phyloP scores from a whole-genome alignment of 2,329 filamentous ascomycete species.

The Hypoxylon sp. region DNA sequence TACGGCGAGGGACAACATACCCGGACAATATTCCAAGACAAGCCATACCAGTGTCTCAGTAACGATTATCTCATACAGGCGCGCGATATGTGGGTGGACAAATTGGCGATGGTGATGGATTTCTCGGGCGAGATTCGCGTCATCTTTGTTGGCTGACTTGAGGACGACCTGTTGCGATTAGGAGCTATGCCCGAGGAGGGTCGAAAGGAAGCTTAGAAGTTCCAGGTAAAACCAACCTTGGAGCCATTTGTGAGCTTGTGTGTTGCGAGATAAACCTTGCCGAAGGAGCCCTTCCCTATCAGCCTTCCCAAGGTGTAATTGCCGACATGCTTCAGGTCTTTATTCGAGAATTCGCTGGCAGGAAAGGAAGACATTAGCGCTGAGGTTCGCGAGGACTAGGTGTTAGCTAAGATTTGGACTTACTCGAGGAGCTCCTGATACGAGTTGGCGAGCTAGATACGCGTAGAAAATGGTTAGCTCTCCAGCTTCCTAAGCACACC shows the following conservation, averaged over 20 bases:
- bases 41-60: slow-evolving; percentile 96
- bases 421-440: slow-evolving; percentile 97
- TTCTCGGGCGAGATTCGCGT: slow-evolving; percentile 94
- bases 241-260: slow-evolving; percentile 99
- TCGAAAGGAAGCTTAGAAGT: slow-evolving; percentile 14
- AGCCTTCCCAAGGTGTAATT: slow-evolving; percentile 93
- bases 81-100: slow-evolving; percentile 95
- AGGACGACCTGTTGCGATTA: slow-evolving; percentile 82
- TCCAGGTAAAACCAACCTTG: slow-evolving; percentile 74
- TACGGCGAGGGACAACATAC: slow-evolving; percentile 61
- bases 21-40: slow-evolving; percentile 95
- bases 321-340: slow-evolving; percentile 91
- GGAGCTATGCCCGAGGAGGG: slow-evolving; percentile 13
- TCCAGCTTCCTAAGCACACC: not conserved
- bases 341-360: slow-evolving; percentile 89
- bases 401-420: slow-evolving; percentile 55
- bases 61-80: slow-evolving; percentile 97
- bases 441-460: slow-evolving; percentile 87
- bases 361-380: slow-evolving; percentile 23
- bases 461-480: slow-evolving; percentile 30
- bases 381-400: slow-evolving; percentile 14
- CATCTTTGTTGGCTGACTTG: slow-evolving; percentile 96
- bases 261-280: slow-evolving; percentile 95
- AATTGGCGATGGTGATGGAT: slow-evolving; percentile 99
- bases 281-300: slow-evolving; percentile 98